Evolutionary conservation across 2,329 filamentous ascomycete species (phyloP).

Genomic region (Colletotrichum melonis): DNA sequence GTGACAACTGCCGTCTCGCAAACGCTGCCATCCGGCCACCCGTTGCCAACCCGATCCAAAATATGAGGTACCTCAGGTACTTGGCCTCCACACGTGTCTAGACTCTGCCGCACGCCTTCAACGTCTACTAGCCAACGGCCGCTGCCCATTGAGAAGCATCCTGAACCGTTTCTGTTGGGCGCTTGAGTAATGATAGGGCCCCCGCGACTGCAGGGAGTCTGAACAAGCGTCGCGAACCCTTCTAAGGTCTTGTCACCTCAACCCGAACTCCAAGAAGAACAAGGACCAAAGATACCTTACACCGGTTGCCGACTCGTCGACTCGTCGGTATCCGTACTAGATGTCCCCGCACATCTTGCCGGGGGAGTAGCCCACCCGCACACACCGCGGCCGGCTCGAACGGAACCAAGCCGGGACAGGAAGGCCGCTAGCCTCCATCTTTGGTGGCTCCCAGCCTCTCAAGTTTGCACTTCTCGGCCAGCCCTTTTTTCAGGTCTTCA

Average conservation of each 20-base stretch:
- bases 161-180: not conserved
- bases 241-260: not conserved
- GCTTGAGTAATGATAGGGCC: not conserved
- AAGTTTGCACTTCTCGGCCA: not conserved
- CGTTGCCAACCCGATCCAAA: not conserved
- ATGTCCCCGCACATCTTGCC: not conserved
- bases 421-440: slow-evolving; percentile 20
- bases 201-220: not conserved
- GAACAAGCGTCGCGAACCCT: not conserved
- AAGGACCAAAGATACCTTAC: not conserved
- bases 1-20: not conserved
- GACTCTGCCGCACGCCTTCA: not conserved
- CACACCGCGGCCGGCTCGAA: not conserved
- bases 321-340: not conserved
- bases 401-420: slow-evolving; percentile 27
- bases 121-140: not conserved
- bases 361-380: not conserved
- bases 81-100: not conserved
- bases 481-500: not conserved
- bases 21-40: not conserved
- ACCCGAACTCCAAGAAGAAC: not conserved
- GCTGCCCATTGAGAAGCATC: not conserved
- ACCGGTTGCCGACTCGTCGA: not conserved
- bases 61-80: not conserved
- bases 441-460: slow-evolving; percentile 3